Percentiles rank a stretch among this genome's conserved stretches.
phyloP scores from a whole-genome alignment of 305 asterid species.

The Fraxinus angustifolia region DNA sequence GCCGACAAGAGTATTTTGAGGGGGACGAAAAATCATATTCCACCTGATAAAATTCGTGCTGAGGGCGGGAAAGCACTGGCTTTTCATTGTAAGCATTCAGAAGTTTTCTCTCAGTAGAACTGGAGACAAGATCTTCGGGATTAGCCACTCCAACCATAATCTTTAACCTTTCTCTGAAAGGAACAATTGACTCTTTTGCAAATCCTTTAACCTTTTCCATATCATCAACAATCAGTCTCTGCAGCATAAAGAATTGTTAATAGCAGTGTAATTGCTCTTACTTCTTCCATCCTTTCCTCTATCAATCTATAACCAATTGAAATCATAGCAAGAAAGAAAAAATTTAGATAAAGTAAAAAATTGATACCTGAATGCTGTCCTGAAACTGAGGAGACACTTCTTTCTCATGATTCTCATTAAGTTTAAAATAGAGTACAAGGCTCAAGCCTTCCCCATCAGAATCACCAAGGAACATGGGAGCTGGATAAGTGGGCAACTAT shows the following conservation, averaged over 20 bases:
- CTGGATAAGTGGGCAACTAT: constrained; percentile 90
- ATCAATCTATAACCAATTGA: not conserved
- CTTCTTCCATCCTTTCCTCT: not conserved
- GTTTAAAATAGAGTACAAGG: constrained; percentile 77
- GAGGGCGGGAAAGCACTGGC: constrained; percentile 50
- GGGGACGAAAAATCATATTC: not conserved
- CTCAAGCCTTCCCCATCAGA: constrained; percentile 88
- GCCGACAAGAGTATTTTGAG: not conserved
- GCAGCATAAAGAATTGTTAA: constrained; percentile 24
- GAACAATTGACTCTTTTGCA: constrained; percentile 71
- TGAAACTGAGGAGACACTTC: constrained; percentile 76
- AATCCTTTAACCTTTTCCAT: constrained; percentile 85
- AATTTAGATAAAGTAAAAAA: not conserved
- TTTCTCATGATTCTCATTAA: constrained; percentile 67
- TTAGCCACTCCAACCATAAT: constrained; percentile 88
- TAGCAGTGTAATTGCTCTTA: not conserved
- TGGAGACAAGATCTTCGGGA: constrained; percentile 85
- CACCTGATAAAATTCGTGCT: constrained; percentile 81
- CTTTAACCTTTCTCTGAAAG: constrained; percentile 87
- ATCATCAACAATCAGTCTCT: constrained; percentile 85
- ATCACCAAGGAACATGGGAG: constrained; percentile 93
- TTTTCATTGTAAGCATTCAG: constrained; percentile 70
- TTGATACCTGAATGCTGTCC: constrained; percentile 58
- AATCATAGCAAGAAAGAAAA: not conserved
- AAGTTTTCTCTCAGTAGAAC: constrained; percentile 80